Percentiles rank a stretch among this genome's conserved stretches.
These are phyloP conservation scores for Aureobasidium sp. DNA, from an alignment of 2,329 filamentous ascomycete species.

Conservation along the genomic window DNA sequence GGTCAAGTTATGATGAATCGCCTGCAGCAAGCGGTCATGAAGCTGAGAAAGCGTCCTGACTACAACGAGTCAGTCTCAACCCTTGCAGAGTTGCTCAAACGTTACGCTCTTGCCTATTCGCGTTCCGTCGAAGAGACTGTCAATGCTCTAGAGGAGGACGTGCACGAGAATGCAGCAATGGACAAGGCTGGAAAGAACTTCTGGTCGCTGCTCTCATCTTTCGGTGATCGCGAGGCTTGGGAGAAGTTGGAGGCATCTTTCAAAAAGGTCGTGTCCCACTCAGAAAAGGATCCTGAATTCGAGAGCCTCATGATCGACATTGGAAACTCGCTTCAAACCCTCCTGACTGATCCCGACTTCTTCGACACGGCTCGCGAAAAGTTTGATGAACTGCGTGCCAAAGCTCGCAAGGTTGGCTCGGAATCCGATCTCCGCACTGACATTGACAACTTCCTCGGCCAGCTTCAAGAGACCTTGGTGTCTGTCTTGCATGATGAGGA, in stretches of 20 bases:
- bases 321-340: constrained; percentile 66
- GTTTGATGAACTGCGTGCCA: constrained; percentile 51
- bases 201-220: constrained; percentile 71
- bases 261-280: constrained; percentile 64
- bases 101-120: constrained; percentile 73
- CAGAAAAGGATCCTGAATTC: constrained; percentile 72
- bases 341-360: constrained; percentile 80
- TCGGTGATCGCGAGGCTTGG: constrained; percentile 71
- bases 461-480: constrained; percentile 59
- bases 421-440: constrained; percentile 66
- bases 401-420: constrained; percentile 51
- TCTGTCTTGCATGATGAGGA: constrained; percentile 66
- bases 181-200: constrained; percentile 72
- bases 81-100: constrained; percentile 65
- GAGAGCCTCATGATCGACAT: constrained; percentile 69
- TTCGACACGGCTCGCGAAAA: constrained; percentile 68
- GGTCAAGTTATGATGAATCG: constrained; percentile 66
- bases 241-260: constrained; percentile 63
- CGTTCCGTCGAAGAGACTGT: constrained; percentile 62
- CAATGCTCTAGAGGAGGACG: constrained; percentile 60
- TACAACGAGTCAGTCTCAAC: constrained; percentile 83
- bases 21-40: constrained; percentile 67
- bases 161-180: constrained; percentile 65
- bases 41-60: constrained; percentile 67
- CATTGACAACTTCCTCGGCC: constrained; percentile 62